Percentiles rank a stretch among this genome's conserved stretches.
phyloP scores from a whole-genome alignment of 2,329 filamentous ascomycete genomes.

The Xylogone sp. region DNA sequence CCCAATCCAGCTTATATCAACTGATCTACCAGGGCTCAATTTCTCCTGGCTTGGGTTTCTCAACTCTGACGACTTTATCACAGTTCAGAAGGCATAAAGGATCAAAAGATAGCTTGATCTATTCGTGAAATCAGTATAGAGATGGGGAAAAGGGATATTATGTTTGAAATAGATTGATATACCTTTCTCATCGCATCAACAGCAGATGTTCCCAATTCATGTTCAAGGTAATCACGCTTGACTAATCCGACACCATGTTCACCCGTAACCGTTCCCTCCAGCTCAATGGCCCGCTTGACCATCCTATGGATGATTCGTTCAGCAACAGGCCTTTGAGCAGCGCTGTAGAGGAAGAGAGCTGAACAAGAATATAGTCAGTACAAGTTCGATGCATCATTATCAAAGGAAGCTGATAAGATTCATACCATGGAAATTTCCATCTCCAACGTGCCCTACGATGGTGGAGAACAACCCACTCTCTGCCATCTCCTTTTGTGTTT shows the following conservation, averaged over 20 bases:
- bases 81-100: slow-evolving; percentile 64
- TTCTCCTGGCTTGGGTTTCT: slow-evolving; percentile 47
- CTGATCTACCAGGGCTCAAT: slow-evolving; percentile 39
- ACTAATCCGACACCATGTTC: slow-evolving; percentile 83
- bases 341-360: slow-evolving; percentile 58
- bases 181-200: slow-evolving; percentile 83
- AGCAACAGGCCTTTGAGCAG: slow-evolving; percentile 62
- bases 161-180: slow-evolving; percentile 24
- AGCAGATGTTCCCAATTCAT: slow-evolving; percentile 70
- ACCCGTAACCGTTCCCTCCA: slow-evolving; percentile 82
- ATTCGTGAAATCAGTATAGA: slow-evolving; percentile 5
- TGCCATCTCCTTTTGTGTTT: slow-evolving; percentile 62
- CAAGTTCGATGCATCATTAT: too few relatives aligned
- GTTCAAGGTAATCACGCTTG: slow-evolving; percentile 77
- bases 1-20: neutral
- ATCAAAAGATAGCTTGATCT: slow-evolving; percentile 80
- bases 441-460: slow-evolving; percentile 70
- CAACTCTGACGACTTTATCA: slow-evolving; percentile 64
- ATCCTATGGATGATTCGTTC: slow-evolving; percentile 75
- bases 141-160: too few relatives aligned
- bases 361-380: neutral
- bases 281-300: slow-evolving; percentile 80
- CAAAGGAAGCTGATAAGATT: slow-evolving; percentile 1
- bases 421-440: slow-evolving; percentile 71
- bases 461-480: slow-evolving; percentile 54